These are phyloP conservation scores for Tetrapisispora pingtungensis DNA, from an alignment of 805 yeast species.

Conservation along the genomic window DNA sequence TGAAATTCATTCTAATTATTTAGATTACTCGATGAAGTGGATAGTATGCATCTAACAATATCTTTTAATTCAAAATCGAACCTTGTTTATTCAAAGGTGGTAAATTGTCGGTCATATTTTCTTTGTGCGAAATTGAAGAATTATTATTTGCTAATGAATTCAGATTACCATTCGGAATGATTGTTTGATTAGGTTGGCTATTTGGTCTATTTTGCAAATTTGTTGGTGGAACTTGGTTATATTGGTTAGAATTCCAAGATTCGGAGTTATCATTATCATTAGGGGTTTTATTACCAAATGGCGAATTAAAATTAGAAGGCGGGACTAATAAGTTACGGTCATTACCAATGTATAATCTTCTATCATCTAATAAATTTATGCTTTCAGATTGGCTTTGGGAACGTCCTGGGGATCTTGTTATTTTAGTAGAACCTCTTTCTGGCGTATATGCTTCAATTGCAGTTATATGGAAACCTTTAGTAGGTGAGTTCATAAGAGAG, in stretches of 20 bases:
- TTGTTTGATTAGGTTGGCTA: neutral
- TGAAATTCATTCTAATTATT: no score
- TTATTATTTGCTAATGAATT: neutral
- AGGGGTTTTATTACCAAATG: neutral
- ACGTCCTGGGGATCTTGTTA: slow-evolving; percentile 12
- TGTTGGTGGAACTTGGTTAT: slow-evolving; percentile 32
- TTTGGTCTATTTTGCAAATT: neutral
- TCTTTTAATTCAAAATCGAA: neutral
- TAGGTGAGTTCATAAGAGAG: slow-evolving; percentile 28
- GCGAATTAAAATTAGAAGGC: neutral
- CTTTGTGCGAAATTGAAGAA: neutral
- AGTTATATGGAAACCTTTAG: slow-evolving; percentile 37
- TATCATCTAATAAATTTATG: neutral
- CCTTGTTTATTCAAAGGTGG: neutral
- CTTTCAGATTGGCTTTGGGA: neutral
- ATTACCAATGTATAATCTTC: neutral
- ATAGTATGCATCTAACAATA: no score
- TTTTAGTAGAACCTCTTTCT: slow-evolving; percentile 37
- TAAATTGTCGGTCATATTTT: neutral
- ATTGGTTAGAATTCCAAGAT: slow-evolving; percentile 84
- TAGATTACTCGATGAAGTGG: no score
- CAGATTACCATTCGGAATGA: neutral
- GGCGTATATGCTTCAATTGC: slow-evolving; percentile 60
- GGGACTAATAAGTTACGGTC: slow-evolving; percentile 1
- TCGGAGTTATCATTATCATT: slow-evolving; percentile 55